A percentile compares a stretch with the other conserved stretches of the same genome.
These are phyloP conservation scores for Dipteronia sinensis DNA, from an alignment of 345 rosid species.

Conservation along the genomic window DNA sequence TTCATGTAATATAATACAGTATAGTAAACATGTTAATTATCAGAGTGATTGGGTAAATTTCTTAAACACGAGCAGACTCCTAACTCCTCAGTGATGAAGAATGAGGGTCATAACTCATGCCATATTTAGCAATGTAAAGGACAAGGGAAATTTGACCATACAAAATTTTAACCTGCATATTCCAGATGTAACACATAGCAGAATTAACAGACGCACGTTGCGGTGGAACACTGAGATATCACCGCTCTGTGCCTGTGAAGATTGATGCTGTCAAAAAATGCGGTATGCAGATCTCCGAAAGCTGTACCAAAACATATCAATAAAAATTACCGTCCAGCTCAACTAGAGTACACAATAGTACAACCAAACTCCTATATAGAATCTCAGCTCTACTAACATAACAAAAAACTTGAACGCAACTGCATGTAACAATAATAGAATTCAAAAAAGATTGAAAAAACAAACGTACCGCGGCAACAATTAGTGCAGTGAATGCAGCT, in stretches of 20 bases:
- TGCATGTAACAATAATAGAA: neutral
- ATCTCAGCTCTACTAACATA: neutral
- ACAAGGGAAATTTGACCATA: conserved; percentile 64
- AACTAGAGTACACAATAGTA: neutral
- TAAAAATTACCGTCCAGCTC: neutral
- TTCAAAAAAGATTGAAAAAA: neutral
- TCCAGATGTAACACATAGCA: conserved; percentile 76
- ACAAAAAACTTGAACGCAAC: neutral
- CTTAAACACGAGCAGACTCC: neutral
- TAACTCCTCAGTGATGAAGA: neutral
- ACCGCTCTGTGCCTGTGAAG: conserved; percentile 78
- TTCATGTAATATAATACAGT: neutral
- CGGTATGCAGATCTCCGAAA: conserved; percentile 81
- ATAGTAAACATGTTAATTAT: neutral
- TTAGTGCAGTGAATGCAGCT: conserved; percentile 77
- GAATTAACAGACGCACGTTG: conserved; percentile 69
- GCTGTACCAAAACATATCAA: conserved; percentile 48
- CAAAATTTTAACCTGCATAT: conserved; percentile 94
- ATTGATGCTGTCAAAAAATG: conserved; percentile 96
- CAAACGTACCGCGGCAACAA: conserved; percentile 73
- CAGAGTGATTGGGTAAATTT: neutral
- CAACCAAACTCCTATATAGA: neutral
- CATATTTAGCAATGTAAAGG: conserved; percentile 20
- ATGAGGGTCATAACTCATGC: conserved; percentile 3
- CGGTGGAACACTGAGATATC: conserved; percentile 69